Evolutionary conservation across 495 filamentous ascomycete species (phyloP).

Genomic region (Xylaria longipes): DNA sequence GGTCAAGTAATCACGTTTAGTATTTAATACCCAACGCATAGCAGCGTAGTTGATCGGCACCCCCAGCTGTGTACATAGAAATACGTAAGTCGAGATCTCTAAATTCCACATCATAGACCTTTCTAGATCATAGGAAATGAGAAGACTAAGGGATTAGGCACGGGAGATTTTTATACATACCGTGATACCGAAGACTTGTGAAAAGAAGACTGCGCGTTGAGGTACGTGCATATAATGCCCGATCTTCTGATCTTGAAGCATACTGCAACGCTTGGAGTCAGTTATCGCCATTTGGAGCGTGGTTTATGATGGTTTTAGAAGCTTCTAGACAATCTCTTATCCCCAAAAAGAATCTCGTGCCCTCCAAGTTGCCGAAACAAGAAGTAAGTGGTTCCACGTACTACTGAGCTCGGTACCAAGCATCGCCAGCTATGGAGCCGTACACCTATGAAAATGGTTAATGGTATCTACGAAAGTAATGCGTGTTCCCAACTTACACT

Average conservation of each 20-base stretch:
- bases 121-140: background rate
- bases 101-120: background rate
- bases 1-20: constrained; percentile 60
- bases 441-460: constrained; percentile 43
- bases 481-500: constrained; percentile 36
- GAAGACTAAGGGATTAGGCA: background rate
- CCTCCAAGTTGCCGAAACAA: background rate
- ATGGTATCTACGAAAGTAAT: background rate
- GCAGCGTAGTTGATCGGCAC: constrained; percentile 55
- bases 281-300: background rate
- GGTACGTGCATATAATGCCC: constrained; percentile 67
- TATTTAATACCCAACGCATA: constrained; percentile 53
- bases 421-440: constrained; percentile 55
- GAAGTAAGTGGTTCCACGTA: background rate
- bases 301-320: background rate
- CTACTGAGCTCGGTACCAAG: constrained; percentile 63
- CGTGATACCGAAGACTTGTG: constrained; percentile 62
- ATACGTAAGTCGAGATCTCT: background rate
- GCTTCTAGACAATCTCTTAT: background rate
- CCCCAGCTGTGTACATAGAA: constrained; percentile 29
- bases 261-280: background rate
- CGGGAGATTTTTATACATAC: constrained; percentile 22
- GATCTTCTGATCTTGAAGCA: constrained; percentile 54
- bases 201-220: constrained; percentile 63
- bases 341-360: background rate